phyloP scores from a whole-genome alignment of 495 filamentous ascomycete species.

The Penicillium chermesinum region DNA sequence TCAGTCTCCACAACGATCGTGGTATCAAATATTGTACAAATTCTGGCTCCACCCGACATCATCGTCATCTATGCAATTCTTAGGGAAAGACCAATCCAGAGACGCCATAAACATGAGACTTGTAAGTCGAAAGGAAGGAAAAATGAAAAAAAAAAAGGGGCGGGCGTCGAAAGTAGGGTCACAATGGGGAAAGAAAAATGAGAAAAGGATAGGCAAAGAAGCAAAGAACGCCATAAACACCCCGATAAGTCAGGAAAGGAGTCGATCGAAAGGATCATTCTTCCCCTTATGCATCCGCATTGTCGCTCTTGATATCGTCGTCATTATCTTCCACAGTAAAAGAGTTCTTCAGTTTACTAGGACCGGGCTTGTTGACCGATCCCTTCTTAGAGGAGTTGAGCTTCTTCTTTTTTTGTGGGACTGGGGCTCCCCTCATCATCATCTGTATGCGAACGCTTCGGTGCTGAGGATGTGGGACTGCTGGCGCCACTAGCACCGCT shows the following conservation, averaged over 20 bases:
- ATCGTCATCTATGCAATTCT: constrained; percentile 31
- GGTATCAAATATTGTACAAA: constrained; percentile 30
- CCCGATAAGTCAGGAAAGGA: constrained; percentile 8
- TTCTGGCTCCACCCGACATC: constrained; percentile 17
- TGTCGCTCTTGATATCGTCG: constrained; percentile 27
- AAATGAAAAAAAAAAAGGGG: not conserved
- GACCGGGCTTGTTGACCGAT: constrained; percentile 35
- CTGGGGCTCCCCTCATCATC: constrained; percentile 35
- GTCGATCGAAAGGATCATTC: constrained; percentile 2
- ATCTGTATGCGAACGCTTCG: constrained; percentile 37
- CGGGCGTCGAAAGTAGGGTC: not conserved
- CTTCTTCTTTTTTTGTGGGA: constrained; percentile 46
- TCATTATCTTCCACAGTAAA: constrained; percentile 28
- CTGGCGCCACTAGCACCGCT: constrained; percentile 30
- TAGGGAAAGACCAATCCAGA: constrained; percentile 16
- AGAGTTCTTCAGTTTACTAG: constrained; percentile 44
- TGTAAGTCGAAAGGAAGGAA: constrained; percentile 4
- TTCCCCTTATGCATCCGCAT: constrained; percentile 14
- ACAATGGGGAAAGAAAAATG: not conserved
- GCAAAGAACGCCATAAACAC: constrained; percentile 15
- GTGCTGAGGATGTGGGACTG: constrained; percentile 33
- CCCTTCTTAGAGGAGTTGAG: constrained; percentile 37
- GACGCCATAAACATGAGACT: constrained; percentile 17
- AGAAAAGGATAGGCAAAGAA: constrained; percentile 1
- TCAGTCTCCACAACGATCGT: constrained; percentile 9